Base-by-base conservation (phyloP, 192 early-diverging fungal genomes). In the Blastocladiella britannica region DNA sequence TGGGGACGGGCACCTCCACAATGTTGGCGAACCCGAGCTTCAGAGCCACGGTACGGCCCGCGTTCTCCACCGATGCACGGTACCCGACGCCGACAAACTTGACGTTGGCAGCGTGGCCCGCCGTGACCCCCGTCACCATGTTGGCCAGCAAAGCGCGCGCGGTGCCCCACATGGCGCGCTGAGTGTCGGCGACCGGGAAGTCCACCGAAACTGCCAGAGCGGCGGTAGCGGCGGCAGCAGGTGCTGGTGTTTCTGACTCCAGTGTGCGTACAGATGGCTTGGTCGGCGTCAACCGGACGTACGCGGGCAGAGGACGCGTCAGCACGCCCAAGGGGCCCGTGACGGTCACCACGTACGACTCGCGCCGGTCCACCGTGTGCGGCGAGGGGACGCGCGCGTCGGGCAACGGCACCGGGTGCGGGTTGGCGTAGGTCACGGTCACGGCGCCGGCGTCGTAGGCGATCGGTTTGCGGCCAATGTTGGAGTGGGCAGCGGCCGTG, bases 161-260 rank as follows among this genome's bases (percentile, higher is more conserved):
- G 3, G 94, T 98, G 52, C 94, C 94, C 94, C 94, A 98, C 88
- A 97, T 93, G 55, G 79, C 70, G 57, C 77, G 63, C 67, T 98
- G 91, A 52, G 80, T 73, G 62, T 83, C 82, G 57, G 77, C 64
- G n/a, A 60, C 57, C 12, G 72, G 65, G 60, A 90, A 74, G 9
- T 63, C 53, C 3, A 95, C 72, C 3, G 61, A 52, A 55, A 58
- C 52, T 55, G 63, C 59, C 59, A 28, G 53, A 9, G 23, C 51
- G 0, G 37, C 31, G 12, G 30, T 53, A 51, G 65, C 47, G 56
- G 57, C 28, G 65, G 37, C 37, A 30, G 47, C 26, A 58, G 53
- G 37, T 54, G 52, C 59, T 31, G 55, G 12, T 53, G 25, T 8
- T n/a, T 24, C n/a, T 68, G 61, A 23, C 28, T 68, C 26, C n/a